phyloP scores from a whole-genome alignment of 768 basidiomycete species.

The Mycena pura region DNA sequence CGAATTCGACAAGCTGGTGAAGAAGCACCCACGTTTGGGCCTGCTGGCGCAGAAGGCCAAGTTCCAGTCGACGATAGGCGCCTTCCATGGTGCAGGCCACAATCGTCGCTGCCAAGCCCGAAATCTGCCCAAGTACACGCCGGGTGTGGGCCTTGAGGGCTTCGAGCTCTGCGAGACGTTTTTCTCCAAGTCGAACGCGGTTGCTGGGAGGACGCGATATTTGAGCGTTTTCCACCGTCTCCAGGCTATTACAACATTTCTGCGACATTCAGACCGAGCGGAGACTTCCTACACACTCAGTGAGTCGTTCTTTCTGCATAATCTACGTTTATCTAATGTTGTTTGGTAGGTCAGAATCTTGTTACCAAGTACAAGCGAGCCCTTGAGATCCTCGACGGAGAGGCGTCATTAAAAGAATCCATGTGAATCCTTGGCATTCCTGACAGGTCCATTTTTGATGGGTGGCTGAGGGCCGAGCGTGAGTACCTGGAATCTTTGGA shows the following conservation, averaged over 20 bases:
- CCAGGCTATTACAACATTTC: neutral
- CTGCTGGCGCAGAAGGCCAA: neutral
- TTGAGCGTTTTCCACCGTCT: too few species aligned
- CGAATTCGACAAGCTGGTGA: too few species aligned
- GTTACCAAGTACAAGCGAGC: neutral
- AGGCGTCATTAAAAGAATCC: neutral
- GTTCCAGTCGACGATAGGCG: neutral
- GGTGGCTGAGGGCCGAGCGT: neutral
- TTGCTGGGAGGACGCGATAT: too few species aligned
- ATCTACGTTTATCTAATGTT: neutral
- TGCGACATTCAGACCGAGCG: slow-evolving; percentile 1
- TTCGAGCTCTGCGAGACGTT: too few species aligned
- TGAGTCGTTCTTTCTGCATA: neutral
- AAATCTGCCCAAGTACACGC: slow-evolving; percentile 1
- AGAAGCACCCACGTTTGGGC: too few species aligned
- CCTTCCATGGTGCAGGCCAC: slow-evolving; percentile 7
- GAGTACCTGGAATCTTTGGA: neutral
- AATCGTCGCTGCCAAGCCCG: slow-evolving; percentile 8
- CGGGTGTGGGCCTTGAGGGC: neutral
- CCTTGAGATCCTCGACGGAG: neutral
- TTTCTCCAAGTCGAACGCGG: too few species aligned
- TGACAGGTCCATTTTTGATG: neutral
- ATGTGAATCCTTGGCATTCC: neutral
- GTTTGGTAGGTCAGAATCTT: neutral
- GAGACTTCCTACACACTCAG: slow-evolving; percentile 4